phyloP scores from a whole-genome alignment of 192 early-diverging fungal species.

The Jimgerdemannia flammicorona region DNA sequence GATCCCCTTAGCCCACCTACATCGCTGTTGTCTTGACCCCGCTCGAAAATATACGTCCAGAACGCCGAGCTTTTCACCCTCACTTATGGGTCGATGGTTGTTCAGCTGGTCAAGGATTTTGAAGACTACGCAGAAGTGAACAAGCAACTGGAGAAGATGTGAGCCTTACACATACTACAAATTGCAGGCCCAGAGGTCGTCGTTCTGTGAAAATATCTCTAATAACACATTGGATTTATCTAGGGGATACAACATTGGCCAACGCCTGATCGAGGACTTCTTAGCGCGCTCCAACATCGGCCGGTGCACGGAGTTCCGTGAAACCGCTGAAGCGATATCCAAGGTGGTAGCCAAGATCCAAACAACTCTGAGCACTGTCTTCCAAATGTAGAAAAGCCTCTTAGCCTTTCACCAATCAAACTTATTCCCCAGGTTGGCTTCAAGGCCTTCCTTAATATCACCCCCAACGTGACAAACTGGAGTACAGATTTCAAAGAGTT shows the following conservation, averaged over 20 bases:
- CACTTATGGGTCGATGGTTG: conserved; percentile 96
- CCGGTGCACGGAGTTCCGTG: conserved; percentile 85
- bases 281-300: conserved; percentile 72
- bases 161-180: conserved; percentile 11
- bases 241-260: conserved; percentile 98
- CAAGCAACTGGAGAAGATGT: conserved; percentile 97
- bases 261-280: conserved; percentile 94
- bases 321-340: conserved; percentile 92
- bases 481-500: conserved; percentile 84
- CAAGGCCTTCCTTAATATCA: conserved; percentile 92
- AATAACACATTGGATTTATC: too few species aligned
- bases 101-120: conserved; percentile 90
- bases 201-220: neutral
- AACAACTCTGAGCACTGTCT: neutral
- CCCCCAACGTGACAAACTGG: conserved; percentile 80
- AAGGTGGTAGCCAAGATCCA: conserved; percentile 54
- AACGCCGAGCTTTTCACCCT: conserved; percentile 95
- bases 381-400: neutral
- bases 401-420: neutral
- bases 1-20: conserved; percentile 2
- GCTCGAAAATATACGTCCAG: conserved; percentile 16
- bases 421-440: conserved; percentile 68
- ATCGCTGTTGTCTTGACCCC: conserved; percentile 7
- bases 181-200: neutral
- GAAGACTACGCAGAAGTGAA: conserved; percentile 93